phyloP scores from a whole-genome alignment of 2,329 filamentous ascomycete species.

The Colletotrichum truncatum region DNA sequence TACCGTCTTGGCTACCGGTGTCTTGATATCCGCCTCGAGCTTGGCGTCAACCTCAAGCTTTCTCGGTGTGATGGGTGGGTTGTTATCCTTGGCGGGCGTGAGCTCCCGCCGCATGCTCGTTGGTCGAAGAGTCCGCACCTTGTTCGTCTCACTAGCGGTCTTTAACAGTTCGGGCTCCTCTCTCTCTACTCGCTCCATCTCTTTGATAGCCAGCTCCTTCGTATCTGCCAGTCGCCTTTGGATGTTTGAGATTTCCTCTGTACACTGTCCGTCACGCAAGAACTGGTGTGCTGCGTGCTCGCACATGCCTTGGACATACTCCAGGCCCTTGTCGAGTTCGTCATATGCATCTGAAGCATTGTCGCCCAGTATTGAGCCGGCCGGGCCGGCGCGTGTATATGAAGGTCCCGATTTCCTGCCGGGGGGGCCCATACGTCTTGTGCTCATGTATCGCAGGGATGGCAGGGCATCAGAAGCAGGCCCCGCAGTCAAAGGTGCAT shows the following conservation, averaged over 20 bases:
- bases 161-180: constrained; percentile 59
- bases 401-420: constrained; percentile 34
- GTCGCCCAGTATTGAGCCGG: constrained; percentile 31
- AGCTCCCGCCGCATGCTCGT: constrained; percentile 62
- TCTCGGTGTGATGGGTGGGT: constrained; percentile 22
- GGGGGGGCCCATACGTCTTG: constrained; percentile 40
- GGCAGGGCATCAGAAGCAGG: constrained; percentile 42
- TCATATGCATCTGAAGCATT: constrained; percentile 67
- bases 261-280: constrained; percentile 86
- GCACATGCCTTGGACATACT: constrained; percentile 82
- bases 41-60: constrained; percentile 44
- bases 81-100: constrained; percentile 35
- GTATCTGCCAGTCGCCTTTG: constrained; percentile 72
- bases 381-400: constrained; percentile 21
- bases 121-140: constrained; percentile 59
- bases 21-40: constrained; percentile 30
- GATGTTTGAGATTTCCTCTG: constrained; percentile 77
- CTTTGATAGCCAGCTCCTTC: constrained; percentile 66
- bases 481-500: constrained; percentile 13
- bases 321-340: constrained; percentile 79
- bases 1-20: neutral
- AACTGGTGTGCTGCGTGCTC: constrained; percentile 91
- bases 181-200: constrained; percentile 64
- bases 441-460: constrained; percentile 51
- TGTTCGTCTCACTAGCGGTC: constrained; percentile 48